Base-by-base conservation (phyloP, 2,329 filamentous ascomycete species). In the Thermomyces lanuginosus region DNA sequence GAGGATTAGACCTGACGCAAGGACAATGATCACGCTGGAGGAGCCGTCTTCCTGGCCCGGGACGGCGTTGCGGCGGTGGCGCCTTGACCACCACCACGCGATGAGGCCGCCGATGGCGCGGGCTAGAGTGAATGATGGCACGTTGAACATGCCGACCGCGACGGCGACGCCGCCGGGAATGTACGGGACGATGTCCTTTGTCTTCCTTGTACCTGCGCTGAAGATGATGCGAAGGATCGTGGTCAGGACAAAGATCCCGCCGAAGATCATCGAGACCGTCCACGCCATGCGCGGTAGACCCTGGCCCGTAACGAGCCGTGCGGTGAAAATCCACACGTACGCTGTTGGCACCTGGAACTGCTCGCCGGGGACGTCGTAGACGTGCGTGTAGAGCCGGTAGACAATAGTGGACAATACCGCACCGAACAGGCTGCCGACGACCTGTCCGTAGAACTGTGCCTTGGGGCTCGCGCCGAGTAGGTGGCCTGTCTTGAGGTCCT, bases 241-340 rank as follows among this genome's bases (percentile, higher is more conserved):
- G 0, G 75, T 64, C 1, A 65, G 45, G 0, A 75, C 69, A 43
- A 91, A 95, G 2, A 92, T 52, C 1, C 67, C 45, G 0, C 76
- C 84, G n/a, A 77, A 75, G 0, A 71, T 74, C 1, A 73, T 53
- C 1, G 86, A 79, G 60, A 78, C 91, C 43, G 84, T 72, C 44
- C 69, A 72, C 0, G 82, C 84, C 72, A 83, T 83, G 1, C 69
- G 62, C 1, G 89, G 89, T 21, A 98, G 50, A 0, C 89, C 89
- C 37, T 89, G 69, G 2, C 89, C 89, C 0, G 84, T 95, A 6
- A 98, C 84, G 2, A 98, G 64, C 9, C 89, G 66, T 1, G 89
- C 86, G 0, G 89, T 98, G 51, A 93, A 93, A 28, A 98, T 79
- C 89, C 89, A 98, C 4, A 98, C 84, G 48, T 86, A 93, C 1